Evolutionary conservation across 2,329 filamentous ascomycete species (phyloP), one percentile per base, ranked within the genome.

Genomic region (Apiospora arundinis): DNA sequence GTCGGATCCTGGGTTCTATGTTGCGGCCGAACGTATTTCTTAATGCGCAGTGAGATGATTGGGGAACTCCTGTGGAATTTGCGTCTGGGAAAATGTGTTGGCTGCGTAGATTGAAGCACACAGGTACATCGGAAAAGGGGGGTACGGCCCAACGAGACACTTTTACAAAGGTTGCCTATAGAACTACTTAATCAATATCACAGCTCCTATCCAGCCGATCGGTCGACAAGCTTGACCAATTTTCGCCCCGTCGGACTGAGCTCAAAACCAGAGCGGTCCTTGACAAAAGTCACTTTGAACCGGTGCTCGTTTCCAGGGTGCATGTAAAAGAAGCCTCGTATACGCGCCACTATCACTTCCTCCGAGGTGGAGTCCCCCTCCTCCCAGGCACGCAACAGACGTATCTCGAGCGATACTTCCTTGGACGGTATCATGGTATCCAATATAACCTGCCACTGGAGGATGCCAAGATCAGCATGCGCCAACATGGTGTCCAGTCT

Each of bases 401-500:
- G n/a, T n/a, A 49, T 49, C 4, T 49, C 48, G n/a, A 49, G 48
- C 48, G 48, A 23, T 23, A 25, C 11, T 7, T 49, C 48, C 18
- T 25, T 49, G 5, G n/a, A 49, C 8, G 48, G 48, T n/a, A 49
- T 2, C 48, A 49, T 49, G n/a, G n/a, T 23, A 8, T 25, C 48
- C n/a, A 23, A 14, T 2, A 49, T 23, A 0, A 49, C n/a, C n/a
- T 49, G 48, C 48, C n/a, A 49, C n/a, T 49, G n/a, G n/a, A 49
- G 48, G 25, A 49, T 11, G n/a, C n/a, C 48, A 23, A 14, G 48
- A 9, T 49, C n/a, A 2, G n/a, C 8, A 49, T n/a, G n/a, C 12
- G 73, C 67, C 67, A 82, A 75, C 0, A 81, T 14, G 0, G 71
- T 52, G 0, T 74, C 60, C 0, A 85, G 45, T 0, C 72, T 76